Percentiles rank a stretch among this genome's conserved stretches.
phyloP scores from a whole-genome alignment of 2,329 filamentous ascomycete species.

The Scorias spongiosa region DNA sequence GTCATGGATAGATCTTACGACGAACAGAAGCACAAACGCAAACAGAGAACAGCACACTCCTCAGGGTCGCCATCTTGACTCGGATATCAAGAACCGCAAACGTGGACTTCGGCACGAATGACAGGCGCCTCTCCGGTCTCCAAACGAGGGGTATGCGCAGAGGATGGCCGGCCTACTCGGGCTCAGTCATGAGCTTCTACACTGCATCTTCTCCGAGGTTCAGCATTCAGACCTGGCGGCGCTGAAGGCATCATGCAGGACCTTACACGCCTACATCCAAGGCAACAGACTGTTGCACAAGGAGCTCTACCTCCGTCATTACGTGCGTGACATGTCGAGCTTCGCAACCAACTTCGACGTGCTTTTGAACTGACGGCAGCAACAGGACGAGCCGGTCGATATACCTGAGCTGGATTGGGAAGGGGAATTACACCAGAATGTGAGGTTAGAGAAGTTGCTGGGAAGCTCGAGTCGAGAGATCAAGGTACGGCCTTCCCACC shows the following conservation, averaged over 20 bases:
- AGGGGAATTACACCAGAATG: slow-evolving; percentile 18
- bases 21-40: too few relatives aligned
- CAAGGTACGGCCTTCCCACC: slow-evolving; percentile 14
- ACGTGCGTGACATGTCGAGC: slow-evolving; percentile 6
- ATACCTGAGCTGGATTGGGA: slow-evolving; percentile 24
- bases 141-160: neutral
- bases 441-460: slow-evolving; percentile 31
- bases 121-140: too few relatives aligned
- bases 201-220: slow-evolving; percentile 43
- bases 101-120: too few relatives aligned
- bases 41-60: too few relatives aligned
- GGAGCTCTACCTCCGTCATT: slow-evolving; percentile 41
- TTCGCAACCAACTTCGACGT: neutral
- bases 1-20: too few relatives aligned
- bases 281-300: slow-evolving; percentile 46
- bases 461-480: slow-evolving; percentile 23
- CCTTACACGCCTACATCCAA: slow-evolving; percentile 39
- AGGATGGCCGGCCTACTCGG: slow-evolving; percentile 23
- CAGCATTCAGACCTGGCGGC: slow-evolving; percentile 40
- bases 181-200: slow-evolving; percentile 48
- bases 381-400: slow-evolving; percentile 6
- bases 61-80: too few relatives aligned
- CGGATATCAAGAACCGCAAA: too few relatives aligned
- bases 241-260: slow-evolving; percentile 37
- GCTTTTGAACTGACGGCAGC: neutral